These are phyloP conservation scores for Phyllosticta citrichinensis DNA, from an alignment of 2,329 filamentous ascomycete species.

Conservation along the genomic window DNA sequence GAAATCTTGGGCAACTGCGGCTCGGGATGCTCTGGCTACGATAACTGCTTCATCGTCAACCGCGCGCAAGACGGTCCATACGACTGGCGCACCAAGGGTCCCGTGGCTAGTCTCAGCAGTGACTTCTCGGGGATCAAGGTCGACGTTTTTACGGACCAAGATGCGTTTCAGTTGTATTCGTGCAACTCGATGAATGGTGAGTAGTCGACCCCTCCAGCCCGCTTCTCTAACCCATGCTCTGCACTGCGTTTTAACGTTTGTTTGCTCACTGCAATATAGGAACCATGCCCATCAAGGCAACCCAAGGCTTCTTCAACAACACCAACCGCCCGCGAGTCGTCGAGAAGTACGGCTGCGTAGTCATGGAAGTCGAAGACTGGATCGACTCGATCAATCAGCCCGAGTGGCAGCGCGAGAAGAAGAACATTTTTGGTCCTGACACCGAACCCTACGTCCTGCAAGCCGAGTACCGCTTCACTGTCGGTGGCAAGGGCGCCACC, in stretches of 20 bases:
- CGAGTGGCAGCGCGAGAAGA: constrained; percentile 61
- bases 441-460: constrained; percentile 35
- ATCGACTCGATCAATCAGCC: constrained; percentile 92
- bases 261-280: constrained; percentile 19
- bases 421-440: constrained; percentile 39
- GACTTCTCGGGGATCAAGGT: constrained; percentile 74
- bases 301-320: constrained; percentile 53
- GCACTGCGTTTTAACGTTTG: not conserved
- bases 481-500: not conserved
- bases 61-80: constrained; percentile 47
- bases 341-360: constrained; percentile 71
- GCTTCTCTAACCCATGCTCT: not conserved
- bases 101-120: constrained; percentile 57
- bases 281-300: constrained; percentile 55
- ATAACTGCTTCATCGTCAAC: constrained; percentile 63
- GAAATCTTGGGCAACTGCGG: constrained; percentile 68
- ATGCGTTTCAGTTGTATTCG: constrained; percentile 79
- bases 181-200: constrained; percentile 67
- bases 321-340: constrained; percentile 51
- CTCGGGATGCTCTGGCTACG: constrained; percentile 73
- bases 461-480: constrained; percentile 33
- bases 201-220: not conserved
- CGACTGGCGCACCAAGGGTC: constrained; percentile 53
- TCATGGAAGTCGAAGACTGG: constrained; percentile 87
- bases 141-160: constrained; percentile 74